phyloP scores from a whole-genome alignment of 345 rosid genomes.

The Raphanus raphanistrum region DNA sequence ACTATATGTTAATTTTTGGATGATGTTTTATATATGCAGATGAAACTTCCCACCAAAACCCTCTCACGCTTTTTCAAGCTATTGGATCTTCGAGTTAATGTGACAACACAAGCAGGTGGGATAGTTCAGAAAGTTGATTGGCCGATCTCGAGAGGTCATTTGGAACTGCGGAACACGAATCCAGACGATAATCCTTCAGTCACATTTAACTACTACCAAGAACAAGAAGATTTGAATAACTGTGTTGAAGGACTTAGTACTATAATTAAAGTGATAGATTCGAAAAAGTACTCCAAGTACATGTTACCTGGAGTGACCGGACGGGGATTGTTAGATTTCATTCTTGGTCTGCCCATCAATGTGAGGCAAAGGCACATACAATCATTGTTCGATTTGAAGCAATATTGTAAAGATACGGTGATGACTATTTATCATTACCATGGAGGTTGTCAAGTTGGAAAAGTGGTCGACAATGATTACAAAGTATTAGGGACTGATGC shows the following conservation, averaged over 20 bases:
- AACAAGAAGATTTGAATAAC: conserved; percentile 53
- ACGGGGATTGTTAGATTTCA: conserved; percentile 43
- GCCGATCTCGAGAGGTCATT: conserved; percentile 8
- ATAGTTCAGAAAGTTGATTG: neutral
- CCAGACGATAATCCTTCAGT: conserved; percentile 13
- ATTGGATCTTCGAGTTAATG: neutral
- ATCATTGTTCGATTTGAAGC: conserved; percentile 50
- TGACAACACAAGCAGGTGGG: neutral
- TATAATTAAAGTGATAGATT: conserved; percentile 47
- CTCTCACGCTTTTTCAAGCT: neutral
- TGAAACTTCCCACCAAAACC: conserved; percentile 3
- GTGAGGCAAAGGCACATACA: conserved; percentile 51
- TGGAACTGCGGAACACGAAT: conserved; percentile 8
- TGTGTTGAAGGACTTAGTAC: conserved; percentile 61
- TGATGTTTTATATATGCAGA: conserved; percentile 4
- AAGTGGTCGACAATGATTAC: conserved; percentile 53
- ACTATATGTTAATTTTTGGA: neutral
- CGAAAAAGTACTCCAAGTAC: conserved; percentile 47
- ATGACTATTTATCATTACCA: conserved; percentile 72
- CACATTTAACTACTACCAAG: conserved; percentile 63
- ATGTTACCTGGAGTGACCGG: conserved; percentile 40
- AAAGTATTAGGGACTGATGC: conserved; percentile 54
- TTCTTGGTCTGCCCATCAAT: conserved; percentile 53
- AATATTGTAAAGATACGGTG: conserved; percentile 58
- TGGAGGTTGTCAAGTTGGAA: conserved; percentile 66